Evolutionary conservation across 169 alveolate genomes (phyloP).

Genomic region (Cardiosporidium cionae): DNA sequence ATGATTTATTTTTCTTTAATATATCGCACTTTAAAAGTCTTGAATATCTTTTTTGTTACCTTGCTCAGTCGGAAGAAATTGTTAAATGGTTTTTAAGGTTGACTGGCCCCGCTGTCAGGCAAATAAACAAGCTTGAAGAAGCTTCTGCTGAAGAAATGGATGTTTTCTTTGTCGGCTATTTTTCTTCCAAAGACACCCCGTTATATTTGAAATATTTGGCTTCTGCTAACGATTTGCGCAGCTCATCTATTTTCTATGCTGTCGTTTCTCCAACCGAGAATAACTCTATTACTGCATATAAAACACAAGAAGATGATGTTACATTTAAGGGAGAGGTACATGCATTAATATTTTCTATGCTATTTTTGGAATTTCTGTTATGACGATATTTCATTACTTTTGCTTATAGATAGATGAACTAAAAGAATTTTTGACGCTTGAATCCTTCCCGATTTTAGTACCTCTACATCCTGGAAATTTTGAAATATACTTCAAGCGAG

Average conservation of each 20-base stretch:
- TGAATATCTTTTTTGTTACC: not conserved
- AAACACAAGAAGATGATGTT: conserved; percentile 4
- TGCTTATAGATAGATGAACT: conserved; percentile 42
- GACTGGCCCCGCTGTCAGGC: not conserved
- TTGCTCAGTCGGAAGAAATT: not conserved
- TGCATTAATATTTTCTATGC: not conserved
- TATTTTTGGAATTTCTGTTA: conserved; percentile 1
- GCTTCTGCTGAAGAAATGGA: not conserved
- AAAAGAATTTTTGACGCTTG: conserved; percentile 33
- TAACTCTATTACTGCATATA: not conserved
- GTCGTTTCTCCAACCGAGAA: not conserved
- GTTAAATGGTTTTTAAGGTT: not conserved
- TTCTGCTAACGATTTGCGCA: not conserved
- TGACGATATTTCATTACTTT: not conserved
- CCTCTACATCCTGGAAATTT: conserved; percentile 51
- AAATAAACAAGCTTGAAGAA: not conserved
- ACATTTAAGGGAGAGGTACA: conserved; percentile 12
- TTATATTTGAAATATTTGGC: not conserved
- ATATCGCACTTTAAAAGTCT: not conserved
- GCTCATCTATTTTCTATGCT: not conserved
- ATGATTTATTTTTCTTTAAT: no score
- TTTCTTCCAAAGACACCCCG: not conserved
- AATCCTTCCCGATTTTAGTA: conserved; percentile 52
- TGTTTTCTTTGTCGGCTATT: not conserved
- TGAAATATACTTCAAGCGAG: conserved; percentile 30